Evolutionary conservation across 768 basidiomycete genomes (phyloP).

Genomic region (Amyloporia xantha): DNA sequence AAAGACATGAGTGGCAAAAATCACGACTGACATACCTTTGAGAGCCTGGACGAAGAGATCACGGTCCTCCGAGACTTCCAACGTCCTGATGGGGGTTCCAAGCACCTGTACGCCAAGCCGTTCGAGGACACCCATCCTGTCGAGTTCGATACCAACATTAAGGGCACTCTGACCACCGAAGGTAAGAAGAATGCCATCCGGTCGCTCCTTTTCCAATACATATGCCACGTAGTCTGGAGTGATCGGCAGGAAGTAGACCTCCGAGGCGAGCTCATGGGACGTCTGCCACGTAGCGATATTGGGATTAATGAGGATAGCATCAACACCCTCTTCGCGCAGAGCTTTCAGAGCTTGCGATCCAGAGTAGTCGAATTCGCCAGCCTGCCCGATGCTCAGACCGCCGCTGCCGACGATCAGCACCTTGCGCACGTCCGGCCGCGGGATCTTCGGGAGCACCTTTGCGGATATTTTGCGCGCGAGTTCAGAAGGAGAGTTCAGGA

Average conservation of each 20-base stretch:
- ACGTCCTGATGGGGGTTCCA: conserved; percentile 89
- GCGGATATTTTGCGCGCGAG: conserved; percentile 91
- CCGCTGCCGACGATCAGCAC: conserved; percentile 96
- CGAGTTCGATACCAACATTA: conserved; percentile 94
- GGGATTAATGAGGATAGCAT: conserved; percentile 94
- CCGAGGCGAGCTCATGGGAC: conserved; percentile 91
- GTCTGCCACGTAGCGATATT: conserved; percentile 99
- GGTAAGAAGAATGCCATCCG: conserved; percentile 94
- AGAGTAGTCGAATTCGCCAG: conserved; percentile 99
- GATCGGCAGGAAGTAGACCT: conserved; percentile 96
- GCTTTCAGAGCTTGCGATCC: conserved; percentile 99
- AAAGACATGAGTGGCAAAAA: background rate
- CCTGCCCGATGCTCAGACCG: conserved; percentile 95
- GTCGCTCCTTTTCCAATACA: conserved; percentile 95
- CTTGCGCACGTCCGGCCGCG: conserved; percentile 87
- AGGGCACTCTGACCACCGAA: conserved; percentile 98
- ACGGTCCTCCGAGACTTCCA: conserved; percentile 96
- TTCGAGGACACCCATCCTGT: conserved; percentile 94
- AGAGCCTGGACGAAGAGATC: conserved; percentile 94
- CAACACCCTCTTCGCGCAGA: conserved; percentile 89
- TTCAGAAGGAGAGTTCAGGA: conserved; percentile 91
- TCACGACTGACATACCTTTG: conserved; percentile 55
- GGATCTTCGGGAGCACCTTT: conserved; percentile 86
- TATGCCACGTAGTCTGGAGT: conserved; percentile 98
- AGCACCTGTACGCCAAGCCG: conserved; percentile 89